These are phyloP conservation scores for Glebionis coronaria DNA, from an alignment of 129 eudicot species.

Conservation along the genomic window DNA sequence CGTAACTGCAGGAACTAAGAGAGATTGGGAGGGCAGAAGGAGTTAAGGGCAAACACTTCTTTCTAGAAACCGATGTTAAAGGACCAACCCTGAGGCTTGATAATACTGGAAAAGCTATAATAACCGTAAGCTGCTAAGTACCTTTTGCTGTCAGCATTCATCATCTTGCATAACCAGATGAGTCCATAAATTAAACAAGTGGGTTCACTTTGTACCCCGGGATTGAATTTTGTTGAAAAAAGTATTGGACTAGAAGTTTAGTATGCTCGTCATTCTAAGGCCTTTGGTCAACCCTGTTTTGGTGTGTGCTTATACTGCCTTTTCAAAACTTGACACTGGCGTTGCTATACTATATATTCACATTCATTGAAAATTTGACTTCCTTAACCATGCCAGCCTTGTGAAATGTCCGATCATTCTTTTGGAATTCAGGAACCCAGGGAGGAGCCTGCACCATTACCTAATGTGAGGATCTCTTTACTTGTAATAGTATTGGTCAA, in stretches of 20 bases:
- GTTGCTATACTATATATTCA: neutral
- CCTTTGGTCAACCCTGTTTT: too few relatives aligned
- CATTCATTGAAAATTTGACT: neutral
- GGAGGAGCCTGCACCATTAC: slow-evolving; percentile 56
- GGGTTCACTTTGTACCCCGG: neutral
- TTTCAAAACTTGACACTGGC: neutral
- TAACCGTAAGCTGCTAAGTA: slow-evolving; percentile 56
- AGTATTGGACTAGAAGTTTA: too few relatives aligned
- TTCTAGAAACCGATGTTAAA: slow-evolving; percentile 75
- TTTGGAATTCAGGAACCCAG: slow-evolving; percentile 45
- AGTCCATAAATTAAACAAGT: neutral
- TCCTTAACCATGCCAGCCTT: neutral
- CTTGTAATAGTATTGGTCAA: neutral
- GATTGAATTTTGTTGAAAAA: too few relatives aligned
- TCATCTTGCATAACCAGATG: neutral
- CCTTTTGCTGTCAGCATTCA: neutral
- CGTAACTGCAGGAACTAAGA: slow-evolving; percentile 60
- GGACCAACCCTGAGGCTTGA: slow-evolving; percentile 88
- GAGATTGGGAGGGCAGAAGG: slow-evolving; percentile 70
- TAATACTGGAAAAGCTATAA: slow-evolving; percentile 77
- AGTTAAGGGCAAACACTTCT: slow-evolving; percentile 90
- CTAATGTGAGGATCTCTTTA: slow-evolving; percentile 44
- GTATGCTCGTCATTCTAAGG: too few relatives aligned
- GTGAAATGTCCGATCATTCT: slow-evolving; percentile 10
- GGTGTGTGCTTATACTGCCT: too few relatives aligned